Percentiles rank a stretch among this genome's conserved stretches.
phyloP scores from a whole-genome alignment of 805 yeast genomes.

The Spathaspora girioi region DNA sequence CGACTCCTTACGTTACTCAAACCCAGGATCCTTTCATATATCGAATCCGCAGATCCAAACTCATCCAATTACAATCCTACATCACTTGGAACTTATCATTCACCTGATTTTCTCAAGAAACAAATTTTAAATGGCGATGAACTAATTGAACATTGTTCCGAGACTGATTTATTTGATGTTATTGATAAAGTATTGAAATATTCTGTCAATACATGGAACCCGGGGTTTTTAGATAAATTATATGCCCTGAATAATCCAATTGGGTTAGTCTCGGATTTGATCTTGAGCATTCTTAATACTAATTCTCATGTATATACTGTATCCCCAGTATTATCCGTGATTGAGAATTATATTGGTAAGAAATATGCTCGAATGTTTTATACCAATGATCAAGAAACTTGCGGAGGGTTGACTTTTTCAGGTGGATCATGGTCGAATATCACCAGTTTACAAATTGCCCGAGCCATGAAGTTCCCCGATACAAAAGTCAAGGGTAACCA shows the following conservation, averaged over 20 bases:
- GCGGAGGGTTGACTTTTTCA: slow-evolving; percentile 82
- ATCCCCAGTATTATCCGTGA: slow-evolving; percentile 72
- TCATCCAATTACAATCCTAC: slow-evolving; percentile 28
- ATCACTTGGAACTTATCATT: slow-evolving; percentile 48
- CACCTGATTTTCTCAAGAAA: slow-evolving; percentile 46
- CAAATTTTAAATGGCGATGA: slow-evolving; percentile 25
- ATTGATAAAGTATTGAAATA: slow-evolving; percentile 57
- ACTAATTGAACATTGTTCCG: slow-evolving; percentile 27
- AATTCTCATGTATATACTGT: slow-evolving; percentile 85
- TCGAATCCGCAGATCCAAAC: slow-evolving; percentile 42
- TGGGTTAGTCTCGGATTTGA: slow-evolving; percentile 70
- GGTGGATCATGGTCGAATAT: slow-evolving; percentile 89
- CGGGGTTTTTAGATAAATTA: slow-evolving; percentile 78
- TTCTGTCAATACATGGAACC: slow-evolving; percentile 83
- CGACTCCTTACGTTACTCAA: slow-evolving; percentile 47
- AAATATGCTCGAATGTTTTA: slow-evolving; percentile 68
- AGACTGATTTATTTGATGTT: slow-evolving; percentile 38
- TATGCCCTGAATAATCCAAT: slow-evolving; percentile 86
- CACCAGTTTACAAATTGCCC: slow-evolving; percentile 72
- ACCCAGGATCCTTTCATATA: slow-evolving; percentile 51
- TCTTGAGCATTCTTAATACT: slow-evolving; percentile 69
- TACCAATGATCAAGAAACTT: slow-evolving; percentile 33
- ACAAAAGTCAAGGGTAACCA: slow-evolving; percentile 61
- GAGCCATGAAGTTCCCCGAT: slow-evolving; percentile 63
- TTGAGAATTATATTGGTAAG: slow-evolving; percentile 65